These are phyloP conservation scores for Blastobotrys americana DNA, from an alignment of 805 yeast genomes.

Conservation along the genomic window DNA sequence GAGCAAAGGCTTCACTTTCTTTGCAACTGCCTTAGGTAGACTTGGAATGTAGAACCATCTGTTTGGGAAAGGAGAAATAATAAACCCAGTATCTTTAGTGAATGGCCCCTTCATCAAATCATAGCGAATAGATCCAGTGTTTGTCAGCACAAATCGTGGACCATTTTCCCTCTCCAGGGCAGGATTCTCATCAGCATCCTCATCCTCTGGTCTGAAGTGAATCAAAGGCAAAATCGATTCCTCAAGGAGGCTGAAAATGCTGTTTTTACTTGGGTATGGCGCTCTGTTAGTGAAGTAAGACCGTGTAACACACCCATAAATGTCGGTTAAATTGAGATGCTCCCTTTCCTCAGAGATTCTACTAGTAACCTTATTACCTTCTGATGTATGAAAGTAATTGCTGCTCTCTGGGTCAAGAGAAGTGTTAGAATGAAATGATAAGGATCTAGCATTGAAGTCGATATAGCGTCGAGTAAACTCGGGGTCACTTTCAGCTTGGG, in stretches of 20 bases:
- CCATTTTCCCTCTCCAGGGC: conserved; percentile 28
- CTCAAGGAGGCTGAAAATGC: conserved; percentile 54
- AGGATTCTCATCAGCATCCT: conserved; percentile 27
- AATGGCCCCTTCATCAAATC: conserved; percentile 80
- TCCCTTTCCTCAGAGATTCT: conserved; percentile 39
- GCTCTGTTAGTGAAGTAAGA: conserved; percentile 63
- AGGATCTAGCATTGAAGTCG: conserved; percentile 72
- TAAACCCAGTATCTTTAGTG: conserved; percentile 70
- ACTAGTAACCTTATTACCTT: conserved; percentile 46
- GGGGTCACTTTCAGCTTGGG: too few relatives aligned
- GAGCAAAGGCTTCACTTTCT: conserved; percentile 44
- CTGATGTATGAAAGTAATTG: conserved; percentile 43
- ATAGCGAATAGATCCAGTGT: conserved; percentile 84
- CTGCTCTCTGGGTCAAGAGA: conserved; percentile 15
- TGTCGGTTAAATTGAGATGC: conserved; percentile 45
- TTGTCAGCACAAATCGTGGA: conserved; percentile 54
- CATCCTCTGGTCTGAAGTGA: conserved; percentile 16
- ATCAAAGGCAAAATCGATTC: conserved; percentile 44
- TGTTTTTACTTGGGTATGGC: conserved; percentile 50
- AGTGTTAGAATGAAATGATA: conserved; percentile 50
- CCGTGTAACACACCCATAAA: conserved; percentile 58
- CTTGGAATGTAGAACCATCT: conserved; percentile 61
- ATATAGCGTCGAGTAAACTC: conserved; percentile 58
- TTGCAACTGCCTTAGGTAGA: conserved; percentile 54
- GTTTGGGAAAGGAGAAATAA: conserved; percentile 79